Conservation (phyloP, 1,284 basidiomycete species). For the Cystobasidiaceae sp. region DNA sequence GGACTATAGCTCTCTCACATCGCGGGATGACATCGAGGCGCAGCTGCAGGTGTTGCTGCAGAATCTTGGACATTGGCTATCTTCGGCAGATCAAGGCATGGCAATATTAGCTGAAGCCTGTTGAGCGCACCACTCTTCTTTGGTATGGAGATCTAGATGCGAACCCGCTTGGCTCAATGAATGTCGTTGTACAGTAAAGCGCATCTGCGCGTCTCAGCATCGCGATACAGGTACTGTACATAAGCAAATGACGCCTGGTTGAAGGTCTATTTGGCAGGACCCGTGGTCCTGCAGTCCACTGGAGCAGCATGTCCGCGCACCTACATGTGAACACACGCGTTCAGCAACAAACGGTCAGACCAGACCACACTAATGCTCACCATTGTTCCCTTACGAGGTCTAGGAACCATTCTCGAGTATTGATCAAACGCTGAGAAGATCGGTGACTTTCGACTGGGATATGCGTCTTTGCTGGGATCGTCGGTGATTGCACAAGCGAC, state of each 20-base stretch:
- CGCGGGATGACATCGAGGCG: constrained; percentile 60
- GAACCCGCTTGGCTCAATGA: no score
- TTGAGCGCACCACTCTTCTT: no score
- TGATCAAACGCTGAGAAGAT: constrained; percentile 10
- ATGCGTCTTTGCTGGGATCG: constrained; percentile 17
- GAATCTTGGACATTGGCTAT: constrained; percentile 73
- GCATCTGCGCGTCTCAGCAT: no score
- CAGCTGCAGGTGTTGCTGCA: constrained; percentile 71
- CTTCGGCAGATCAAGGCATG: constrained; percentile 57
- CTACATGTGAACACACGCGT: not conserved
- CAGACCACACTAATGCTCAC: not conserved
- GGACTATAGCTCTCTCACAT: constrained; percentile 61
- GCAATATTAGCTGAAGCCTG: not conserved
- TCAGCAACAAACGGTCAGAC: not conserved
- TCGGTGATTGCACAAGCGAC: not conserved
- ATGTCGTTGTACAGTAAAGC: no score
- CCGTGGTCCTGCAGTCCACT: no score
- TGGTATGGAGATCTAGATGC: not conserved
- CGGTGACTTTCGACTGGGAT: constrained; percentile 6
- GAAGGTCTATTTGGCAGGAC: no score
- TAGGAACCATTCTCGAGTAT: not conserved
- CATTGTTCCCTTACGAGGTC: not conserved
- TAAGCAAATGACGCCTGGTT: no score
- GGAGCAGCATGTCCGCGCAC: not conserved
- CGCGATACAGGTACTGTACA: no score